Base-by-base conservation (phyloP, 1,284 basidiomycete genomes). In the Ustilago esculenta region DNA sequence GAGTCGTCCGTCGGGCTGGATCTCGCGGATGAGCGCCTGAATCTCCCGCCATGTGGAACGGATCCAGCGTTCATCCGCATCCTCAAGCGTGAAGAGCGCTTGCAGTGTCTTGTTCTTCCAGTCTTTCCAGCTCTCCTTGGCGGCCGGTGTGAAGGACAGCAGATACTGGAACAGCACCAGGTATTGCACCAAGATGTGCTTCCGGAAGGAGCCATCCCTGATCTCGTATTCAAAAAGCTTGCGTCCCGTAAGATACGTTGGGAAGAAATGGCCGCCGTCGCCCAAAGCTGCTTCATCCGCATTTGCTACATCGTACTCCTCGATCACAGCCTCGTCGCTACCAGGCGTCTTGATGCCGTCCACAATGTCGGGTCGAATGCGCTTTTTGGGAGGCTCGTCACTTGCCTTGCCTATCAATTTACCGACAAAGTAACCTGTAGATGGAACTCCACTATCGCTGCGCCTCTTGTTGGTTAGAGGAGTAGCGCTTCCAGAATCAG, bases 101-200 rank as follows among this genome's bases (percentile, higher is more conserved):
- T 72, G 56, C 9, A 79, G 53, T 6, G 68, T 52, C 48, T 79
- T 70, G 71, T 79, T 80, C 44, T 73, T 79, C 70, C 75, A 78
- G 5, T 58, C 85, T 4, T 85, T 83, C 88, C 88, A 90, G 30
- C 84, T 81, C 1, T 85, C 84, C 72, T 91, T 91, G 7, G 87
- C 86, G 0, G 86, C 67, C 59, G 89, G 88, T 0, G 91, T 91
- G 81, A 92, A 92, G 3, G 85, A 87, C 18, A 90, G 85, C 23
- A 95, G 85, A 80, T 93, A 91, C 54, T 90, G 87, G 41, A 93
- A 86, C 6, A 93, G 85, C 47, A 94, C 90, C 32, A 94, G 85
- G 12, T 92, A 85, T 79, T 95, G 92, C 73, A 94, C 89, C 23
- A 95, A 85, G 77, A 94, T 88, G 83, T 95, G 93, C n/a, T 92